Conservation (phyloP, 1,284 basidiomycete species). For the Trichosporon sp. region DNA sequence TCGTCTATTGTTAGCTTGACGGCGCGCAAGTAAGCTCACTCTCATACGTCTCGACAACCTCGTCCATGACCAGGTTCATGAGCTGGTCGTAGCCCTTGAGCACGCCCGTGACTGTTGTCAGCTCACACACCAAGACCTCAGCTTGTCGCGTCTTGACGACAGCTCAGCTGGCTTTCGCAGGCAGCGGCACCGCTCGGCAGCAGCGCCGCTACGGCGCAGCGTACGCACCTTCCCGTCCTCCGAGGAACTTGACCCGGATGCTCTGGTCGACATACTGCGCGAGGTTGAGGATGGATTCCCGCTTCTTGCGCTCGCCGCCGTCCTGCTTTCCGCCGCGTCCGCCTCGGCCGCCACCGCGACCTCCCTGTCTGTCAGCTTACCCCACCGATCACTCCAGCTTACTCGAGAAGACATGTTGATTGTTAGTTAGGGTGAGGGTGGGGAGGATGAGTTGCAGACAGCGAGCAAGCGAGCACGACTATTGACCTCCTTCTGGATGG, state of each 20-base stretch:
- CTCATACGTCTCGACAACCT: constrained; percentile 57
- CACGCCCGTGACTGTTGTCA: constrained; percentile 74
- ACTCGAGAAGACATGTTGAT: constrained; percentile 36
- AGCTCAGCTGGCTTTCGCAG: too few species aligned
- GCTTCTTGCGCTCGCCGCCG: constrained; percentile 74
- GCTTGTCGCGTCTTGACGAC: background rate
- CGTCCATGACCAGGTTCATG: constrained; percentile 75
- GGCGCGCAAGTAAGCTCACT: constrained; percentile 39
- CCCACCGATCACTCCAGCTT: background rate
- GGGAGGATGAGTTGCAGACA: background rate
- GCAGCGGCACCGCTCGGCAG: too few species aligned
- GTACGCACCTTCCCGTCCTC: constrained; percentile 83
- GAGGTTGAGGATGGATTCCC: constrained; percentile 94
- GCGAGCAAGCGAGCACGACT: background rate
- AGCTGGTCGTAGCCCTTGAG: constrained; percentile 97
- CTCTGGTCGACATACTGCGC: constrained; percentile 90
- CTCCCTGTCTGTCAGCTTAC: constrained; percentile 28
- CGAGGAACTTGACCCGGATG: constrained; percentile 94
- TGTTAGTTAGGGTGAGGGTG: background rate
- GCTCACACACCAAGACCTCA: background rate
- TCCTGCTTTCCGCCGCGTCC: constrained; percentile 36
- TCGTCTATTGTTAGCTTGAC: constrained; percentile 61
- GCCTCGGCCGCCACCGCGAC: constrained; percentile 45
- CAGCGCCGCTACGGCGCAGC: background rate
- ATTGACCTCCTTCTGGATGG: background rate